These are phyloP conservation scores for Chromera velia DNA, from an alignment of 73 alveolate species.

Conservation along the genomic window DNA sequence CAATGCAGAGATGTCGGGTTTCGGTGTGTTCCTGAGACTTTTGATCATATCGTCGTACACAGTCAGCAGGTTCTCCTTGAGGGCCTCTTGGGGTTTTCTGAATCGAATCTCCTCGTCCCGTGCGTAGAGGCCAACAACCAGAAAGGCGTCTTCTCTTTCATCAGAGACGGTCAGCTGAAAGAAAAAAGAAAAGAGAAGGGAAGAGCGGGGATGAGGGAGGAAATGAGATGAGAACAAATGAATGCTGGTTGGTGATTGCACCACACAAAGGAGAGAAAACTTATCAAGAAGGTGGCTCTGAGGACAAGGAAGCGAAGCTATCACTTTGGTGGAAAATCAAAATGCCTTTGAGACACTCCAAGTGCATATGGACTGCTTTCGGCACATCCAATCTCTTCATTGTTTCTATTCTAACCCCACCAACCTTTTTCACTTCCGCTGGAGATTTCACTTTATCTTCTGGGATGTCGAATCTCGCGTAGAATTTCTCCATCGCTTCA, in stretches of 20 bases:
- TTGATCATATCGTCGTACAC: neutral
- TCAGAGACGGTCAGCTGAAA: neutral
- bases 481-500: too few species aligned
- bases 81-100: neutral
- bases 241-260: neutral
- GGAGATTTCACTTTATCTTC: too few species aligned
- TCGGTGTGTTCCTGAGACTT: neutral
- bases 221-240: neutral
- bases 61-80: neutral
- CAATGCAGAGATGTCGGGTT: neutral
- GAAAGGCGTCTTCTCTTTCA: neutral
- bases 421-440: too few species aligned
- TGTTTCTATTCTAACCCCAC: too few species aligned
- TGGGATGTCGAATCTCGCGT: too few species aligned
- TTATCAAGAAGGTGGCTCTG: neutral
- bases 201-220: neutral
- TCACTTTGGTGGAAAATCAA: neutral
- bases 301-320: neutral
- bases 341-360: neutral
- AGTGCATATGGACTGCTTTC: too few species aligned
- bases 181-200: neutral
- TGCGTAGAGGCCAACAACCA: neutral
- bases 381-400: too few species aligned
- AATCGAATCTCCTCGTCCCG: neutral
- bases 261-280: neutral